Evolutionary conservation across 306 rosid genomes (phyloP), one percentile per base, ranked within the genome.

Genomic region (Pyrus pyrifolia): DNA sequence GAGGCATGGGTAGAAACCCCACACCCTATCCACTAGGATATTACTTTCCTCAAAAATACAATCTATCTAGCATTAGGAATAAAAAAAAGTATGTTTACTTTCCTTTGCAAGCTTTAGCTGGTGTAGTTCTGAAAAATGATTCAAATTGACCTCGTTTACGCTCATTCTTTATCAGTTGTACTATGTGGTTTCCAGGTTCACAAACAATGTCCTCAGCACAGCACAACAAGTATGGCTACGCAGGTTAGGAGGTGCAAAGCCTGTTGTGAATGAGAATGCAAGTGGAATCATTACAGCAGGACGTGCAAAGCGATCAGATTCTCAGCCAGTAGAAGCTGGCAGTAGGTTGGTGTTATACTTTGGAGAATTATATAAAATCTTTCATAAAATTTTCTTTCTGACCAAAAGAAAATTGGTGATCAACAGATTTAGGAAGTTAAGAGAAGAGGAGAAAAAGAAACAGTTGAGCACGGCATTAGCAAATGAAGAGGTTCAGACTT

Each of bases 161-260:
- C 68, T 17, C 23, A 17, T 64, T 64, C 23, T 31, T 64, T 31
- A 64, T 64, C 68, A 6, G 68, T 64, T 31, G 13, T 64, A 64
- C 6, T 49, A 46, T 78, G 33, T 60, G 58, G 40, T 60, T 65
- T 57, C 57, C 72, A 96, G 99, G 99, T 91, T 96, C 78, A 88
- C 88, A 66, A 96, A 96, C 85, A 96, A 96, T 71, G 85, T 96
- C 74, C 93, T 96, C 72, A 96, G 97, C 90, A 96, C 99, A 21
- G 97, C 98, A 73, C 98, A 96, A 86, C 99, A 96, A 86, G 88
- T 96, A 83, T 96, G 99, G 99, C 78, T 96, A 73, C 97, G 98
- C 72, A 89, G 88, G 83, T 81, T 90, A 78, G 98, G 98, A 73
- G 98, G 98, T 74, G 99, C 99, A 64, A 92, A 89, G 78, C 99